Percentiles rank a stretch among this genome's conserved stretches.
Evolutionary conservation across 805 yeast species (phyloP).

Genomic region (Ogataea salicorniae): DNA sequence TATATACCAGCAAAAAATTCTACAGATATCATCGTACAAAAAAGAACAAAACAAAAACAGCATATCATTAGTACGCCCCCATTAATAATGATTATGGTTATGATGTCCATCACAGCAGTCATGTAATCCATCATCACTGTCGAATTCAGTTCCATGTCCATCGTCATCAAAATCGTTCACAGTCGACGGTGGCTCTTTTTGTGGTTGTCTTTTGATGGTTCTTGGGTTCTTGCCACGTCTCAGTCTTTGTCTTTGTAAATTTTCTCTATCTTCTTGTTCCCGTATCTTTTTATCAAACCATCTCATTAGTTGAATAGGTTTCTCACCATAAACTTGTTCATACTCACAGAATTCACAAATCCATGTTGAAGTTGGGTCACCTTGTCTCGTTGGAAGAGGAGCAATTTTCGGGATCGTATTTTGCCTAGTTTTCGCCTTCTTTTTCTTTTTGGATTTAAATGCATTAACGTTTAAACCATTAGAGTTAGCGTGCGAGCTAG

Average conservation of each 20-base stretch:
- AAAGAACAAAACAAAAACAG: no score
- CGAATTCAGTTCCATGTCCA: background rate
- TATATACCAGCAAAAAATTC: no score
- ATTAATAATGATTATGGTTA: background rate
- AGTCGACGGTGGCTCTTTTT: background rate
- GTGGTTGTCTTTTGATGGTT: slow-evolving; percentile 2
- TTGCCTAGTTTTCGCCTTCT: slow-evolving; percentile 10
- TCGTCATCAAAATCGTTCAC: background rate
- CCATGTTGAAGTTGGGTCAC: slow-evolving; percentile 20
- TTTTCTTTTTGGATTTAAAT: slow-evolving; percentile 8
- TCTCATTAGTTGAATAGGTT: slow-evolving; percentile 40
- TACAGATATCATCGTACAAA: no score
- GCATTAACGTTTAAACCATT: no score
- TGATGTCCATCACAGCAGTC: background rate
- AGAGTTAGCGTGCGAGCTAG: background rate
- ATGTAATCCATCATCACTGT: no score
- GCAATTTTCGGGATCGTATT: slow-evolving; percentile 2
- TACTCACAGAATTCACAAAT: slow-evolving; percentile 46
- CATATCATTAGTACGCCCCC: no score
- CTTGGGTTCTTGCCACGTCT: slow-evolving; percentile 7
- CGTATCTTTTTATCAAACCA: slow-evolving; percentile 37
- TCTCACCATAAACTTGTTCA: slow-evolving; percentile 41
- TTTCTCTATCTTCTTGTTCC: slow-evolving; percentile 28
- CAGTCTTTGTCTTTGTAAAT: slow-evolving; percentile 14
- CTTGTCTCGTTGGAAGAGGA: background rate